Percentiles rank a stretch among this genome's conserved stretches.
These are phyloP conservation scores for Aspergillus pseudoviridinutans DNA, from an alignment of 2,329 filamentous ascomycete genomes.

Conservation along the genomic window DNA sequence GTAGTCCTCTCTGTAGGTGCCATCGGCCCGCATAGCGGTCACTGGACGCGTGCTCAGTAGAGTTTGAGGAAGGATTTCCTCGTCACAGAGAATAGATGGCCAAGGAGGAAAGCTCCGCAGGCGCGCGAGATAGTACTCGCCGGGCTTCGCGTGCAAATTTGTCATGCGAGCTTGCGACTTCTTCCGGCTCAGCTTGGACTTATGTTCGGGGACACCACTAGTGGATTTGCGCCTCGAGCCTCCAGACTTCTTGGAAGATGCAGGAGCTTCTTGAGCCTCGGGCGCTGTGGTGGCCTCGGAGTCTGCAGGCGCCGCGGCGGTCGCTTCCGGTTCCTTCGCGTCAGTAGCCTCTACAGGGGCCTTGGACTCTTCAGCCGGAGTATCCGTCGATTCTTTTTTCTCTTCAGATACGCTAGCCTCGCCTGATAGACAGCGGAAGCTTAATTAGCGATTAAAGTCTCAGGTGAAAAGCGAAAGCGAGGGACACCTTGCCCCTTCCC, in stretches of 20 bases:
- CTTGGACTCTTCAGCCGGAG: constrained; percentile 25
- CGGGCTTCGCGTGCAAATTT: constrained; percentile 77
- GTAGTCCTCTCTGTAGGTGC: constrained; percentile 82
- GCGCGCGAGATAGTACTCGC: constrained; percentile 87
- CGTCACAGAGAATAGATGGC: constrained; percentile 91
- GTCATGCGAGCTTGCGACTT: constrained; percentile 68
- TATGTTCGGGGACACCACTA: constrained; percentile 60
- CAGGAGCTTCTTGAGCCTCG: constrained; percentile 47
- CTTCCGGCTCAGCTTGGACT: constrained; percentile 78
- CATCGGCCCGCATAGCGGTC: constrained; percentile 75
- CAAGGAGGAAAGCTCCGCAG: constrained; percentile 93
- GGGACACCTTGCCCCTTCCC: constrained; percentile 6
- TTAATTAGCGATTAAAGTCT: constrained; percentile 7
- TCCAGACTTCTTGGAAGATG: constrained; percentile 46
- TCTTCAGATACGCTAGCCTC: constrained; percentile 20
- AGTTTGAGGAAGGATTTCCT: constrained; percentile 81
- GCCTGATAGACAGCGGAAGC: constrained; percentile 11
- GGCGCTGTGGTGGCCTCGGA: constrained; percentile 26
- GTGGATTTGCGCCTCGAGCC: constrained; percentile 67
- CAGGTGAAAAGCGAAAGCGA: neutral
- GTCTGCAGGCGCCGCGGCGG: constrained; percentile 21
- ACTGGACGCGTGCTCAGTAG: constrained; percentile 77
- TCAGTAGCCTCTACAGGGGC: constrained; percentile 20
- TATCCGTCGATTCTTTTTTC: constrained; percentile 25
- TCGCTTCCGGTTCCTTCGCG: constrained; percentile 21